These are phyloP conservation scores for Leishmania amazonensis DNA, from an alignment of 208 protist genomes.

Conservation along the genomic window DNA sequence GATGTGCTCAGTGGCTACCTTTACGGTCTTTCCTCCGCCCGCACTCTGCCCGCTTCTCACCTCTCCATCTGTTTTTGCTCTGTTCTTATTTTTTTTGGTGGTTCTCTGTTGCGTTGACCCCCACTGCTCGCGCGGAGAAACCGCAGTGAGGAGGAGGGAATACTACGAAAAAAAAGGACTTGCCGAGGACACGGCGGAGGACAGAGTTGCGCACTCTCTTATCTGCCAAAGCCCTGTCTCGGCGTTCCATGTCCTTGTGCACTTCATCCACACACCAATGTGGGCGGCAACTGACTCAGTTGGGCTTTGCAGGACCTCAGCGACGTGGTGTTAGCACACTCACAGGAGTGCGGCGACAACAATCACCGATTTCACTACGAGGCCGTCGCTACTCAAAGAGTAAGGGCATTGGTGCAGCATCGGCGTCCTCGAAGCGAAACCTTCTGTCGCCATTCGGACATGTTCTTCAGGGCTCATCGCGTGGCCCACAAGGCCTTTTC, in stretches of 20 bases:
- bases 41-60: not conserved
- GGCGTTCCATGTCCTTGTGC: not conserved
- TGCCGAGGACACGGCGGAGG: not conserved
- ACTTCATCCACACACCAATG: not conserved
- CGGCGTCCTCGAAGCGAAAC: not conserved
- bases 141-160: not conserved
- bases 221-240: not conserved
- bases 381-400: not conserved
- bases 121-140: not conserved
- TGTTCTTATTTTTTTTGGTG: not conserved
- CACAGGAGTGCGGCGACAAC: not conserved
- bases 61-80: not conserved
- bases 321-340: not conserved
- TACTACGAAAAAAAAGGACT: not conserved
- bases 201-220: not conserved
- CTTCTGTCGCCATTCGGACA: conserved; percentile 48
- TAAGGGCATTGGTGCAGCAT: not conserved
- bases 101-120: not conserved
- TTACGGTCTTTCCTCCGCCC: too few species aligned
- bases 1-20: not conserved
- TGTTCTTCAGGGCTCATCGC: conserved; percentile 56
- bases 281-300: not conserved
- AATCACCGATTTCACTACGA: not conserved
- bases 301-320: not conserved
- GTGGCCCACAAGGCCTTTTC: conserved; percentile 40